Evolutionary conservation across 179 eudicot genomes (phyloP).

Genomic region (Pouteria campechiana): DNA sequence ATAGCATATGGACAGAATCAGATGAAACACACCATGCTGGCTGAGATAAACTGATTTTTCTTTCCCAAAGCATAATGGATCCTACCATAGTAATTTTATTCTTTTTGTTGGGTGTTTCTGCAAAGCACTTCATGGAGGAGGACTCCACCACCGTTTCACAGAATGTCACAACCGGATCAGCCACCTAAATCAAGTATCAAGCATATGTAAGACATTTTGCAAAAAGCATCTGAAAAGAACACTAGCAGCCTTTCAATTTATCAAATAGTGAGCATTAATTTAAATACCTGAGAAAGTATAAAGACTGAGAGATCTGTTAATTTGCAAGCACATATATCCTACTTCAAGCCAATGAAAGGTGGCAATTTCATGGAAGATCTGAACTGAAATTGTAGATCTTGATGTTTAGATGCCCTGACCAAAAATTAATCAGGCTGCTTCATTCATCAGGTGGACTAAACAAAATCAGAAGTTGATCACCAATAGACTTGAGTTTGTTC

Average conservation of each 20-base stretch:
- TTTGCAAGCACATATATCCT: too few relatives aligned
- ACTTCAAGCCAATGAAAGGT: too few relatives aligned
- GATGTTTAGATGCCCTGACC: too few relatives aligned
- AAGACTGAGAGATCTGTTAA: too few relatives aligned
- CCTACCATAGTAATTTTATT: conserved; percentile 94
- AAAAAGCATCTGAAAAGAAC: not conserved
- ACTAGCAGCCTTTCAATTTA: not conserved
- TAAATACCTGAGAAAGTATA: not conserved
- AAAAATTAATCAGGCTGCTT: too few relatives aligned
- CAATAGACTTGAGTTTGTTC: too few relatives aligned
- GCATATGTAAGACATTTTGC: not conserved
- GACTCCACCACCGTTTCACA: conserved; percentile 99
- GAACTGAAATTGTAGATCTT: too few relatives aligned
- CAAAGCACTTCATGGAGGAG: conserved; percentile 98
- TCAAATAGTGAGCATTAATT: not conserved
- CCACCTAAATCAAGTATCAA: conserved; percentile 42
- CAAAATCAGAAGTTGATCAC: too few relatives aligned
- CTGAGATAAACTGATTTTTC: too few relatives aligned
- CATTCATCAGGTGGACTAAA: too few relatives aligned
- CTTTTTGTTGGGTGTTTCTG: conserved; percentile 96
- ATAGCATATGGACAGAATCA: too few relatives aligned
- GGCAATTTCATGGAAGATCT: too few relatives aligned
- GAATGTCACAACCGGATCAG: conserved; percentile 98
- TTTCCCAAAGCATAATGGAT: conserved; percentile 5
- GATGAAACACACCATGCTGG: not conserved